These are phyloP conservation scores for Peltaster fructicola DNA, from an alignment of 2,329 filamentous ascomycete genomes.

Conservation along the genomic window DNA sequence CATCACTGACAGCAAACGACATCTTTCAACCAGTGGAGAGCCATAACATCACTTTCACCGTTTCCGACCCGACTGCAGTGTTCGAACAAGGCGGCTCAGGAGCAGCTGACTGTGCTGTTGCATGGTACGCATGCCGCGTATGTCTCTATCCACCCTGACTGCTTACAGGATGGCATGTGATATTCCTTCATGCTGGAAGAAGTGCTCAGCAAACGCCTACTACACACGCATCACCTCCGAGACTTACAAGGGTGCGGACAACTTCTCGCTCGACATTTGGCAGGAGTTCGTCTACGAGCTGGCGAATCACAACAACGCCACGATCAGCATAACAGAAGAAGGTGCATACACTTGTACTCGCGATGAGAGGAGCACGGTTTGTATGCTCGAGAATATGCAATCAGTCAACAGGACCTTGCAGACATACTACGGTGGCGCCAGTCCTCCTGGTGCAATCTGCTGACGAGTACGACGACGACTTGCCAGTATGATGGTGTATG, in stretches of 20 bases:
- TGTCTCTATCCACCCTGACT: too few species aligned
- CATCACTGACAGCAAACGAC: constrained; percentile 5
- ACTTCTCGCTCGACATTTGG: not conserved
- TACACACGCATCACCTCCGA: constrained; percentile 1
- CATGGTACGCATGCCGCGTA: too few species aligned
- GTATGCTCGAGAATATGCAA: too few species aligned
- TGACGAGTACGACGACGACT: too few species aligned
- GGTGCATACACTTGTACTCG: not conserved
- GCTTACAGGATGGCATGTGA: too few species aligned
- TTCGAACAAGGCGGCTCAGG: constrained; percentile 8
- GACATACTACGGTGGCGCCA: too few species aligned
- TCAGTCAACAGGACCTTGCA: too few species aligned
- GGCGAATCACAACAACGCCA: constrained; percentile 1
- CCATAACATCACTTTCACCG: constrained; percentile 8
- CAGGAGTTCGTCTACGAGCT: not conserved
- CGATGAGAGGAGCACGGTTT: not conserved
- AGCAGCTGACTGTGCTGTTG: constrained; percentile 5
- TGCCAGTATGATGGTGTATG: too few species aligned
- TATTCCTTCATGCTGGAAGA: too few species aligned
- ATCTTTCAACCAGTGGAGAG: constrained; percentile 4
- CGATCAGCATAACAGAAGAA: not conserved
- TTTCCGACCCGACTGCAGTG: constrained; percentile 9
- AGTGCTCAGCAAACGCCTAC: too few species aligned
- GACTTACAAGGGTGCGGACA: not conserved
- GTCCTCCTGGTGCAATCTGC: too few species aligned